These are phyloP conservation scores for Aspergillus unguis DNA, from an alignment of 2,329 filamentous ascomycete genomes.

Conservation along the genomic window DNA sequence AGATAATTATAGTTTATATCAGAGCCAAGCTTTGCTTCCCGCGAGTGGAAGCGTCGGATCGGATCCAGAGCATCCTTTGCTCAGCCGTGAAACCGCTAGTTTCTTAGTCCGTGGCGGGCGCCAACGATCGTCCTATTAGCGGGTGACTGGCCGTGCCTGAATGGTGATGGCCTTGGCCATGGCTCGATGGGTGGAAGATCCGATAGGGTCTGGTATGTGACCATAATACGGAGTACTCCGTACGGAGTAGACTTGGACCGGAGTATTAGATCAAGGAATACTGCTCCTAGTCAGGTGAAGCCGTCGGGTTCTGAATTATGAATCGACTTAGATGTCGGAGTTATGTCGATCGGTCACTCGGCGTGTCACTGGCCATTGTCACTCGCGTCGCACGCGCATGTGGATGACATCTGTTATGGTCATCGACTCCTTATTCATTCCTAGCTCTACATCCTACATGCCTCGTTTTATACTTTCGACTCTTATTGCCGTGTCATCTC, in stretches of 20 bases:
- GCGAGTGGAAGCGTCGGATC: neutral
- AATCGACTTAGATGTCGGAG: neutral
- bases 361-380: neutral
- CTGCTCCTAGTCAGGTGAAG: too few species aligned
- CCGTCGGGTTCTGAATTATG: neutral
- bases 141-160: neutral
- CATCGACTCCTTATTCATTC: neutral
- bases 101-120: neutral
- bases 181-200: too few species aligned
- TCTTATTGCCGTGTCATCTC: neutral
- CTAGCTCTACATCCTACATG: neutral
- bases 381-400: neutral
- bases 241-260: neutral
- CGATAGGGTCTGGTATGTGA: too few species aligned
- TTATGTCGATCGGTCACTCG: slow-evolving; percentile 2
- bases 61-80: slow-evolving; percentile 1
- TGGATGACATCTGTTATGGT: neutral
- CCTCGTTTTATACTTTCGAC: neutral
- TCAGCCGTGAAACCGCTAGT: slow-evolving; percentile 2
- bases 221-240: neutral
- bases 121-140: neutral
- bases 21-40: slow-evolving; percentile 3
- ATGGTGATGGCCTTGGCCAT: too few species aligned
- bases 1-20: neutral
- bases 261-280: too few species aligned